Evolutionary conservation across 768 basidiomycete species (phyloP).

Genomic region (Tulasnella sp.): DNA sequence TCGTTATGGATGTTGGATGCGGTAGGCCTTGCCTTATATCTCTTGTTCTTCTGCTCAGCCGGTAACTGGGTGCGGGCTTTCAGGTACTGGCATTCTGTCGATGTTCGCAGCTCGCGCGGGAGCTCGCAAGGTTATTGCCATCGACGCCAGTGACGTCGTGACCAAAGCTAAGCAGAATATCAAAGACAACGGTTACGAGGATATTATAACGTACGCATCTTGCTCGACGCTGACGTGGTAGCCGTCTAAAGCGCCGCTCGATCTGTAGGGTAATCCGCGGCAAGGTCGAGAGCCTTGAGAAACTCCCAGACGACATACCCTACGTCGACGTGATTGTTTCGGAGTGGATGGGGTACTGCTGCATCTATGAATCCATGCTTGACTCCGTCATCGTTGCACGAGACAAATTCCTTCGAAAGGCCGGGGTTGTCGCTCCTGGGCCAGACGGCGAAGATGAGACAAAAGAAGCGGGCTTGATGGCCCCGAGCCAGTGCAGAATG

Average conservation of each 20-base stretch:
- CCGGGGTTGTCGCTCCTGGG: not conserved
- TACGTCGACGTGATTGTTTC: constrained; percentile 92
- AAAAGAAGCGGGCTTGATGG: constrained; percentile 54
- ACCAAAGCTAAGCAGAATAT: constrained; percentile 68
- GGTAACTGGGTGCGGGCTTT: not conserved
- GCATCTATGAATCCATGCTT: constrained; percentile 94
- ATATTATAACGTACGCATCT: constrained; percentile 47
- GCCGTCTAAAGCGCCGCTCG: not conserved
- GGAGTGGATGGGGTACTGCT: constrained; percentile 95
- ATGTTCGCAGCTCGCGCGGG: constrained; percentile 84
- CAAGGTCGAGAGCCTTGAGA: constrained; percentile 74
- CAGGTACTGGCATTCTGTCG: constrained; percentile 76
- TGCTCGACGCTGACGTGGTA: not conserved
- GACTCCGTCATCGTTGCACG: constrained; percentile 87
- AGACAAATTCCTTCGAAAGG: constrained; percentile 59
- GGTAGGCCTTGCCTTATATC: constrained; percentile 23
- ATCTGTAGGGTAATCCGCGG: constrained; percentile 60
- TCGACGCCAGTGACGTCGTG: constrained; percentile 81
- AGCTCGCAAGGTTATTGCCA: constrained; percentile 80
- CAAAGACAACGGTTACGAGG: constrained; percentile 54
- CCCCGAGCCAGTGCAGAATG: constrained; percentile 81
- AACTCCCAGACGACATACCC: constrained; percentile 53
- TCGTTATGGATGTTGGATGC: constrained; percentile 92
- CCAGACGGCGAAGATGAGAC: not conserved
- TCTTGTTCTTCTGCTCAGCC: not conserved